Evolutionary conservation across 352 stramenopile genomes (phyloP).

Genomic region (Pythium plurisporium): DNA sequence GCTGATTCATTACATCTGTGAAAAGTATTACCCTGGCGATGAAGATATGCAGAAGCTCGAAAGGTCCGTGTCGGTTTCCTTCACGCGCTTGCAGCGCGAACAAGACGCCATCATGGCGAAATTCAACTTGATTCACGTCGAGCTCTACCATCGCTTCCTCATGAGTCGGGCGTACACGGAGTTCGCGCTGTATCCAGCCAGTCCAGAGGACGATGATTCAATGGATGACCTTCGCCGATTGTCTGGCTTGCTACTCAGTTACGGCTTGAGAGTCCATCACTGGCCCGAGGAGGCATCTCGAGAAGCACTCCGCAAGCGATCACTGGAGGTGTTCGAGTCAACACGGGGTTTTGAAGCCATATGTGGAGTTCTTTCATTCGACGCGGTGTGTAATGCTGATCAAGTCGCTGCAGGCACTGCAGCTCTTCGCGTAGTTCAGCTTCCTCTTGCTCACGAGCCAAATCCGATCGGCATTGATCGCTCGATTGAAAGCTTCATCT

Average conservation of each 20-base stretch:
- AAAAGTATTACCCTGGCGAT: conserved; percentile 80
- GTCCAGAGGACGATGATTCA: conserved; percentile 44
- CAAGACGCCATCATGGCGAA: conserved; percentile 82
- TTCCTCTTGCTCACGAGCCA: conserved; percentile 21
- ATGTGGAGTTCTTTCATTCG: conserved; percentile 70
- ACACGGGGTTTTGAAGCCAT: conserved; percentile 71
- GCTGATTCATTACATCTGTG: conserved; percentile 79
- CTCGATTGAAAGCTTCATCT: conserved; percentile 32
- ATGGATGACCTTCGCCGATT: conserved; percentile 74
- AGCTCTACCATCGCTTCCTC: conserved; percentile 83
- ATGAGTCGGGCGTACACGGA: conserved; percentile 80
- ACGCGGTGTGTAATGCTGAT: conserved; percentile 25
- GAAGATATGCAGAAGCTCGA: conserved; percentile 69
- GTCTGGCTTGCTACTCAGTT: conserved; percentile 67
- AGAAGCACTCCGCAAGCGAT: conserved; percentile 45
- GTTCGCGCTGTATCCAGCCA: conserved; percentile 73
- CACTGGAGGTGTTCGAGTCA: conserved; percentile 60
- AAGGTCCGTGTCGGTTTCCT: conserved; percentile 61
- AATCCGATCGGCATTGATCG: conserved; percentile 21
- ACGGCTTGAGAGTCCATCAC: conserved; percentile 77
- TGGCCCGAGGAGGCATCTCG: conserved; percentile 58
- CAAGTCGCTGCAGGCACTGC: conserved; percentile 18
- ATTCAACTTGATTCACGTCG: conserved; percentile 81
- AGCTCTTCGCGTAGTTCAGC: conserved; percentile 17
- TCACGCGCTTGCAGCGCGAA: conserved; percentile 60